phyloP scores from a whole-genome alignment of 202 grass and related monocot species.

The Cymbopogon flexuosus region DNA sequence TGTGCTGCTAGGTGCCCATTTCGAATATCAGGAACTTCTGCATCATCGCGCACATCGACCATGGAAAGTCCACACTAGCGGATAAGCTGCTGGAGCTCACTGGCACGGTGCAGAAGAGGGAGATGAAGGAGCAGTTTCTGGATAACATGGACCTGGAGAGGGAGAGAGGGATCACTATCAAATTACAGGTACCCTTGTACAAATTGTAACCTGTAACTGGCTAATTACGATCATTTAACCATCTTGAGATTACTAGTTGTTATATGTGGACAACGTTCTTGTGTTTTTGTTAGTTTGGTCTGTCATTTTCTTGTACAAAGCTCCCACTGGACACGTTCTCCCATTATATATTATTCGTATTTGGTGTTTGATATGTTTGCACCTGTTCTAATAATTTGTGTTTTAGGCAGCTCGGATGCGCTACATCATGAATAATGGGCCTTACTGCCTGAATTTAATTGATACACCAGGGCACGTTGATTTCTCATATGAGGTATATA shows the following conservation, averaged over 20 bases:
- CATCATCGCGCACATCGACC: constrained; percentile 96
- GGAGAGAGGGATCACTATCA: constrained; percentile 98
- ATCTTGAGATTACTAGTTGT: not conserved
- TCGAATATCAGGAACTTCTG: constrained; percentile 96
- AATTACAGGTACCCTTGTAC: constrained; percentile 61
- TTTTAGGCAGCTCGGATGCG: constrained; percentile 97
- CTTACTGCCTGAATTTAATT: constrained; percentile 90
- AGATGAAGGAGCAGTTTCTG: constrained; percentile 96
- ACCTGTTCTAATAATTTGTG: constrained; percentile 21
- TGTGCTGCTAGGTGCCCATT: constrained; percentile 69
- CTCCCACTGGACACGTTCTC: not conserved
- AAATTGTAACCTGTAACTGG: not conserved
- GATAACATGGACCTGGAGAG: constrained; percentile 99
- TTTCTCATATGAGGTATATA: constrained; percentile 87
- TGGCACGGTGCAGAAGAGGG: constrained; percentile 85
- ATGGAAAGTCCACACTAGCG: constrained; percentile 95
- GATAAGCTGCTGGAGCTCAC: constrained; percentile 89
- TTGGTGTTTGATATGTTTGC: constrained; percentile 4
- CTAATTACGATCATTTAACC: not conserved
- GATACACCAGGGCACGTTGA: constrained; percentile 95
- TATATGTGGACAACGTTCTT: not conserved
- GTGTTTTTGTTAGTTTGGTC: not conserved
- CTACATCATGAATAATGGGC: constrained; percentile 66
- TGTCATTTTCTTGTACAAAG: not conserved
- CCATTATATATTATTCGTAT: constrained; percentile 2